phyloP scores from a whole-genome alignment of 345 rosid species.

The Passiflora organensis region DNA sequence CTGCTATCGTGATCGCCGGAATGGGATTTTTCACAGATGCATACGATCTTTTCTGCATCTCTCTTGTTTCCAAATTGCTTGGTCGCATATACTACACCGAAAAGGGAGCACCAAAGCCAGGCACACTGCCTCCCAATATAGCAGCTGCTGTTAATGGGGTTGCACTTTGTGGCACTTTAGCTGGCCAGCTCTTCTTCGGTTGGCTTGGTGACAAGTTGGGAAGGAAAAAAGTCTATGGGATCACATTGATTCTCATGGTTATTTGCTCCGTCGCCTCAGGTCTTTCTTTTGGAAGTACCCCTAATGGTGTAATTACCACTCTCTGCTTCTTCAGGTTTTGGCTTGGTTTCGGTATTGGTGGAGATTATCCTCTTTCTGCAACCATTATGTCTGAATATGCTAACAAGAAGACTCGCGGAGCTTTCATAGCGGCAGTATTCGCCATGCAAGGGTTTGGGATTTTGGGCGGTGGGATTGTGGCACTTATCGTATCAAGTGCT shows the following conservation, averaged over 20 bases:
- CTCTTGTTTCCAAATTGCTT: constrained; percentile 19
- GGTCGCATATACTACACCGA: constrained; percentile 22
- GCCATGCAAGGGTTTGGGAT: constrained; percentile 33
- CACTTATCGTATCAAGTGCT: constrained; percentile 9
- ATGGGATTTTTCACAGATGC: constrained; percentile 32
- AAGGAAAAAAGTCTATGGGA: constrained; percentile 25
- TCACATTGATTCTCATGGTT: constrained; percentile 25
- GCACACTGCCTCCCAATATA: constrained; percentile 9
- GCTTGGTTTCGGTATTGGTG: constrained; percentile 31
- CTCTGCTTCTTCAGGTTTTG: constrained; percentile 31
- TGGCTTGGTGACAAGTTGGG: constrained; percentile 33
- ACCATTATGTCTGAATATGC: constrained; percentile 33
- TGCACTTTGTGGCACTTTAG: constrained; percentile 20
- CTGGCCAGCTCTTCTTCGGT: constrained; percentile 26
- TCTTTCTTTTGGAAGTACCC: constrained; percentile 11
- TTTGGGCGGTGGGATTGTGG: constrained; percentile 24
- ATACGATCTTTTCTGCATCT: constrained; percentile 23
- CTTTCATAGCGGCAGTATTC: constrained; percentile 27
- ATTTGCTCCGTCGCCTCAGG: constrained; percentile 21
- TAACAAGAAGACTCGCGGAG: constrained; percentile 26
- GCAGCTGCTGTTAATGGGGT: constrained; percentile 23
- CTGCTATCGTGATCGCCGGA: constrained; percentile 24
- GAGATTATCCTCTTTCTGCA: constrained; percentile 26
- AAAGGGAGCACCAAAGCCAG: constrained; percentile 5
- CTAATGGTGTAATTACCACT: background rate